Evolutionary conservation across 148 eudicot genomes (phyloP).

Genomic region (Spergularia bocconei): DNA sequence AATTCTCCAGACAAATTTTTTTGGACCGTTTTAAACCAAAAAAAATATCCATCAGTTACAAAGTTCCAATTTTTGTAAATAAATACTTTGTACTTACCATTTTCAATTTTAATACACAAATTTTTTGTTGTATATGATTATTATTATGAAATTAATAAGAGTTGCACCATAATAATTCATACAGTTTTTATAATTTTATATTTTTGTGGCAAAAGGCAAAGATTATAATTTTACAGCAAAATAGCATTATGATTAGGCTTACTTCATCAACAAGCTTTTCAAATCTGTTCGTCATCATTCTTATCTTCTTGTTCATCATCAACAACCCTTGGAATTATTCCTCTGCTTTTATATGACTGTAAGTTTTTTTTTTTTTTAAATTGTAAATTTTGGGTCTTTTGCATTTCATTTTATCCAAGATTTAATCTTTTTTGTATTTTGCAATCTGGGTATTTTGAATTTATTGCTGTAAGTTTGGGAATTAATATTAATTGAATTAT

Average conservation of each 20-base stretch:
- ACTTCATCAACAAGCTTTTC: constrained; percentile 12
- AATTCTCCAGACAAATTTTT: not conserved
- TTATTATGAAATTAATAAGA: too few relatives aligned
- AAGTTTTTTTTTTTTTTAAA: constrained; percentile 4
- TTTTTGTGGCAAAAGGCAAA: not conserved
- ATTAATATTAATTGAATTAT: not conserved
- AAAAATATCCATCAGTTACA: not conserved
- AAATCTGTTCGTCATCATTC: not conserved
- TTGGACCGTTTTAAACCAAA: too few relatives aligned
- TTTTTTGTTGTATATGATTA: not conserved
- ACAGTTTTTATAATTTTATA: too few relatives aligned
- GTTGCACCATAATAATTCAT: not conserved
- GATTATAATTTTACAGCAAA: not conserved
- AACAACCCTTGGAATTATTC: not conserved
- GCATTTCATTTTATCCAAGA: not conserved
- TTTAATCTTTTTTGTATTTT: not conserved
- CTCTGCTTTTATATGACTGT: constrained; percentile 28
- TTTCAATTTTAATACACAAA: not conserved
- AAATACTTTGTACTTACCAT: not conserved
- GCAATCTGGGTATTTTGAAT: not conserved
- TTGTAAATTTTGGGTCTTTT: not conserved
- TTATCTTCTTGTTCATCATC: constrained; percentile 3
- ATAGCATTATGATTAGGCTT: constrained; percentile 4
- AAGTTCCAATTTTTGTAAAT: not conserved
- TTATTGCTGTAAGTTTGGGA: not conserved